Evolutionary conservation across 768 basidiomycete species (phyloP), one percentile per base, ranked within the genome.

Genomic region (Cyclocybe cylindracea): DNA sequence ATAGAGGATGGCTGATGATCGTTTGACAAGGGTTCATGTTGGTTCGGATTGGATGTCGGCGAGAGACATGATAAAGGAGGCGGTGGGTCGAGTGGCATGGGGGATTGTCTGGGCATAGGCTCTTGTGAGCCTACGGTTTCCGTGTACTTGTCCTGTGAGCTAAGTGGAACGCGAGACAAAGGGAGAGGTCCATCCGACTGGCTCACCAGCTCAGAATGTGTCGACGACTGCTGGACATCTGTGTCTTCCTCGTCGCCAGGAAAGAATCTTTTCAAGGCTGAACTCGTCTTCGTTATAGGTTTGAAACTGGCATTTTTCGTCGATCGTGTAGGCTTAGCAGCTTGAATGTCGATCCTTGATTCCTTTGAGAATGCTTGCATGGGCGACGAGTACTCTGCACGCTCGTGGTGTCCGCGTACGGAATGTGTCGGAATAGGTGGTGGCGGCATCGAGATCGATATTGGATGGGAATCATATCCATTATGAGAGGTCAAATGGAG

Each of bases 241-340:
- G 81, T 76, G 34, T 89, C 88, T 14, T 89, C 88, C 16, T 92
- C 90, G 44, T 92, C 90, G 1, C 79, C 82, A 16, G 91, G 91
- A 64, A 94, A 94, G 70, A 94, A 94, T 60, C 77, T 79, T 65
- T 86, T 87, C 42, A 94, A 73, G 13, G 85, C 79, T 33, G 80
- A 77, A 60, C 70, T 78, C 49, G 70, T 52, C 55, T 79, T 75
- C 5, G 76, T 80, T 19, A 90, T 87, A 4, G 89, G 87, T 60
- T 81, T 88, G 68, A 89, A 88, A 10, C 85, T 83, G 2, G 76
- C 63, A 50, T 74, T 70, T 63, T 74, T 84, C 8, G 46, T 10
- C 32, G 50, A 39, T 29, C 58, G 58, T 31, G 18, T 53, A 16
- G 52, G 39, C 51, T 59, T 61, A 36, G 51, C 2, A 40, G 39